Conservation (phyloP, 2,329 filamentous ascomycete species). For the Pseudocercospora pini-densiflorae region DNA sequence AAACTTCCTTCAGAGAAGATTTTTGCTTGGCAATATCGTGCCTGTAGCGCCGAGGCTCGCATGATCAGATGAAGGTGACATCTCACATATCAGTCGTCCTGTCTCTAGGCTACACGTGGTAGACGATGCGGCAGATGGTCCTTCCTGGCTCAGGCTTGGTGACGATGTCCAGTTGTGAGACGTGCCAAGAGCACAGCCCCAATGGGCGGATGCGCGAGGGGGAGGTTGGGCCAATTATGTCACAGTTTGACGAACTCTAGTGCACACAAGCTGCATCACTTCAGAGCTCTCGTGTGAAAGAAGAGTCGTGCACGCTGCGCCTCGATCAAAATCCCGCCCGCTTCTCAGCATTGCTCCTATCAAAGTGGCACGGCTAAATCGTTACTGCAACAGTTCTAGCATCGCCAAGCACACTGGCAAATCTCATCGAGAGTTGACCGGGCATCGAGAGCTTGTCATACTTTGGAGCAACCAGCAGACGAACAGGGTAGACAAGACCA, state of each 20-base stretch:
- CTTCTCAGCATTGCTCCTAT: neutral
- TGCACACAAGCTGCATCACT: neutral
- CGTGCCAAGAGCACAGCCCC: constrained; percentile 5
- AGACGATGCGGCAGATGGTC: neutral
- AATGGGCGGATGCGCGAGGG: neutral
- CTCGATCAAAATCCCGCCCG: neutral
- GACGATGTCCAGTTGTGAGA: neutral
- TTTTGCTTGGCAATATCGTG: neutral
- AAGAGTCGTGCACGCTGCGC: neutral
- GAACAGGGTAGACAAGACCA: neutral
- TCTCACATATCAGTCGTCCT: neutral
- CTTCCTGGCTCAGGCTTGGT: neutral
- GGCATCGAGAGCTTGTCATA: constrained; percentile 1
- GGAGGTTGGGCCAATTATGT: neutral
- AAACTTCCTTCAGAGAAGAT: neutral
- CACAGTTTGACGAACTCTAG: neutral
- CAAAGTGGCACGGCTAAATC: neutral
- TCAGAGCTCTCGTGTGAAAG: neutral
- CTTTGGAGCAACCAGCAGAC: neutral
- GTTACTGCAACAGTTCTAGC: neutral
- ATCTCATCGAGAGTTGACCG: neutral
- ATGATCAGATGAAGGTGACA: neutral
- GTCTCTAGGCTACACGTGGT: neutral
- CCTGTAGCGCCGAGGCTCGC: neutral
- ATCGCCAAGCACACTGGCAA: neutral